Conservation (phyloP, 2,329 filamentous ascomycete genomes). For the Aspergillus sp. region DNA sequence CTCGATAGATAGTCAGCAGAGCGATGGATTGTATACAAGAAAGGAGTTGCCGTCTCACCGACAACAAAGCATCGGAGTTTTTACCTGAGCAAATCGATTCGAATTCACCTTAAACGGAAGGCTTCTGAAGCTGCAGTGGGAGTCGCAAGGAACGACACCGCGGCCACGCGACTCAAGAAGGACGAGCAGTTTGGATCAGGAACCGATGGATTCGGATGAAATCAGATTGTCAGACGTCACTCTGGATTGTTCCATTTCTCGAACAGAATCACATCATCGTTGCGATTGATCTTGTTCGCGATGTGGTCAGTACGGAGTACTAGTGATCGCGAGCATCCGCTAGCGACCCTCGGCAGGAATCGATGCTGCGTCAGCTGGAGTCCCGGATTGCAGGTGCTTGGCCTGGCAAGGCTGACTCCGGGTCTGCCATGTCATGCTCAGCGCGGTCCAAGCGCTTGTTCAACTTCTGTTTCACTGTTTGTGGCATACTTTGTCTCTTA, state of each 20-base stretch:
- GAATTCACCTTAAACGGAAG: background rate
- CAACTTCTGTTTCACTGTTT: background rate
- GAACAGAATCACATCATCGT: background rate
- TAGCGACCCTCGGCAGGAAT: background rate
- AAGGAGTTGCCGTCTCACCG: background rate
- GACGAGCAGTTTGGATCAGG: background rate
- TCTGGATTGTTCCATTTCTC: background rate
- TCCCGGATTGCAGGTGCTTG: slow-evolving; percentile 1
- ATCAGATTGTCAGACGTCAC: background rate
- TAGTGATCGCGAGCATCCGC: background rate
- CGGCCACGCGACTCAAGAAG: background rate
- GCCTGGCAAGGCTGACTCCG: slow-evolving; percentile 11
- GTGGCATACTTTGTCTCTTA: background rate
- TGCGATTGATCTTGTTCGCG: background rate
- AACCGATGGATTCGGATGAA: background rate
- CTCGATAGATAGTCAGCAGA: background rate
- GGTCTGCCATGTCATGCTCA: background rate
- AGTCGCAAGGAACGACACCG: background rate
- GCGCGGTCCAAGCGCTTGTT: slow-evolving; percentile 3
- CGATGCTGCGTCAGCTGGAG: slow-evolving; percentile 1
- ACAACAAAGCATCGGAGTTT: background rate
- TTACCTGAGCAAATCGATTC: background rate
- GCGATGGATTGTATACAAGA: background rate
- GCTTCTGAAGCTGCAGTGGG: background rate
- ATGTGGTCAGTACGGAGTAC: background rate